Conservation (phyloP, 176 grass and related monocot genomes). For the Rhipidocladum racemiflorum region DNA sequence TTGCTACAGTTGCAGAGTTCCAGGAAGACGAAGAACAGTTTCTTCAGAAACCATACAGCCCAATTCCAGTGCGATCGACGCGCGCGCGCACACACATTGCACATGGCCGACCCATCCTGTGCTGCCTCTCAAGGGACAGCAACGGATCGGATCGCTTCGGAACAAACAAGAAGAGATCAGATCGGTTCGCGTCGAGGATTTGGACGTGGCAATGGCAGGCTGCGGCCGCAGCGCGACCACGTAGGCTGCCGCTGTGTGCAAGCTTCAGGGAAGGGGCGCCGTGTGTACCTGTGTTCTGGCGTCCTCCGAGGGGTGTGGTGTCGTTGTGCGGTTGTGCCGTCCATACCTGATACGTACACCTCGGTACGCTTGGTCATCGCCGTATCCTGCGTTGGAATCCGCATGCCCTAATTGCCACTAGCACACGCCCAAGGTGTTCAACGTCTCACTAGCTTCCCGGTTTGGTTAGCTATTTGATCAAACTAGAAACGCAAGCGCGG, state of each 20-base stretch:
- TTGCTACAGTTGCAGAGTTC: background rate
- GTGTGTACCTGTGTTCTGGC: background rate
- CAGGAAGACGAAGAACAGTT: background rate
- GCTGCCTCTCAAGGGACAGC: constrained; percentile 11
- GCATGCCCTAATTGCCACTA: background rate
- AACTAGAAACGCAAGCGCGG: too few relatives aligned
- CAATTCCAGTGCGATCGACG: background rate
- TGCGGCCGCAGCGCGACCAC: background rate
- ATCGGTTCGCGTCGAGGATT: background rate
- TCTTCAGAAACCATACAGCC: too few relatives aligned
- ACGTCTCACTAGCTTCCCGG: background rate
- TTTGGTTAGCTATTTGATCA: background rate
- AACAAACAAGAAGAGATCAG: background rate
- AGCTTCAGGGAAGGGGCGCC: background rate
- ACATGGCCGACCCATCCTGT: background rate
- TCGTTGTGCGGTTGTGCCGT: background rate
- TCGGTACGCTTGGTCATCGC: background rate
- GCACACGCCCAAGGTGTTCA: background rate
- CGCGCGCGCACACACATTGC: background rate
- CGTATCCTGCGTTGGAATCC: background rate
- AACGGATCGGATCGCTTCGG: background rate
- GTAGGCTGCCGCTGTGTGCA: background rate
- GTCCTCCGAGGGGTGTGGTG: too few relatives aligned
- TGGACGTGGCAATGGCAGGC: background rate
- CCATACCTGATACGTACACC: background rate